Conservation (phyloP, 1,139 yeast species). For the Debaryomyces coudertii region DNA sequence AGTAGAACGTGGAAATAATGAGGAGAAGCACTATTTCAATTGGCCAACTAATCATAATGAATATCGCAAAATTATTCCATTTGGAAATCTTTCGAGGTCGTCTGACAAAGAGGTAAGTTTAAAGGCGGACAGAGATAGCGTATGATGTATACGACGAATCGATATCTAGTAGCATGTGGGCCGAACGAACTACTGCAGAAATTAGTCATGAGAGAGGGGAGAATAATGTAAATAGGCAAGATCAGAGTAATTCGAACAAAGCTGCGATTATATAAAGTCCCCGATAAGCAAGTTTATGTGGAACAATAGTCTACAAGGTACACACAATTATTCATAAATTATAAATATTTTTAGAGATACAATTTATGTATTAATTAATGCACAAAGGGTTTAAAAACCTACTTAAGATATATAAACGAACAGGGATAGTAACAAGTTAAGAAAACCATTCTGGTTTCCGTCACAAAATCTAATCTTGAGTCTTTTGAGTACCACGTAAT, state of each 20-base stretch:
- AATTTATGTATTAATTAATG: constrained; percentile 15
- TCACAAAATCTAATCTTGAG: constrained; percentile 62
- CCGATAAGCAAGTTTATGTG: neutral
- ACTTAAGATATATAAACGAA: constrained; percentile 9
- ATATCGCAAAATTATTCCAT: neutral
- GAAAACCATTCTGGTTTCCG: constrained; percentile 4
- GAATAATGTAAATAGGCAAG: neutral
- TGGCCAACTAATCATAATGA: neutral
- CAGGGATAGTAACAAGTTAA: constrained; percentile 7
- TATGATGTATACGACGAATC: no score
- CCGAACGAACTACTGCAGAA: no score
- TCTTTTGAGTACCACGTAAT: constrained; percentile 99
- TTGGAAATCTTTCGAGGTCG: neutral
- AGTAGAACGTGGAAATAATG: neutral
- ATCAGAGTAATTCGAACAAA: neutral
- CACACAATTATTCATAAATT: neutral
- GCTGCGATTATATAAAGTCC: neutral
- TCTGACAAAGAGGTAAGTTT: neutral
- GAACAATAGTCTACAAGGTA: neutral
- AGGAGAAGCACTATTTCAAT: neutral
- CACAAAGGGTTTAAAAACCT: constrained; percentile 14
- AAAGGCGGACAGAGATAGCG: no score
- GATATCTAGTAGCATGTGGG: no score
- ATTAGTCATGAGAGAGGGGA: neutral
- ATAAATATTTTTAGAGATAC: constrained; percentile 8